Evolutionary conservation across 108 stramenopile genomes (phyloP).

Genomic region (Cyclotella choctawhatcheeana): DNA sequence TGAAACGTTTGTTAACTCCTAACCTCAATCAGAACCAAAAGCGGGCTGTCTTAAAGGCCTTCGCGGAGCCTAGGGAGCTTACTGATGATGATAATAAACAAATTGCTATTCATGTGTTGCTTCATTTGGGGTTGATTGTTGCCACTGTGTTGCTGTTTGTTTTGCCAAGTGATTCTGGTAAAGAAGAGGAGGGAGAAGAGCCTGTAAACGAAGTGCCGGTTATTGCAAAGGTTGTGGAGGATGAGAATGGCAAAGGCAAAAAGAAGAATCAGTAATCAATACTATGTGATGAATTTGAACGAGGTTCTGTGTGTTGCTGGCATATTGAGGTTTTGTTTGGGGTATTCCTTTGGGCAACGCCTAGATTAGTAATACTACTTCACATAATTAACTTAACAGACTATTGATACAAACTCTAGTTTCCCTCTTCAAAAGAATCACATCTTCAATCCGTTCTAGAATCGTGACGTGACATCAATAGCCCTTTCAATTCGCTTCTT

Average conservation of each 20-base stretch:
- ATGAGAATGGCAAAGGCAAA: constrained; percentile 17
- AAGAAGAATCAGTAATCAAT: constrained; percentile 9
- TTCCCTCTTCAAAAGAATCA: background rate
- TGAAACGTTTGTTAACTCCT: too few relatives aligned
- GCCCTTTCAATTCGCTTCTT: constrained; percentile 7
- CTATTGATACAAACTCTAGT: background rate
- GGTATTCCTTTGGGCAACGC: too few relatives aligned
- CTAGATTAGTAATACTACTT: background rate
- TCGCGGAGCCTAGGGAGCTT: constrained; percentile 44
- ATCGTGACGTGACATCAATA: background rate
- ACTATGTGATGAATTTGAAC: background rate
- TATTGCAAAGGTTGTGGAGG: constrained; percentile 35
- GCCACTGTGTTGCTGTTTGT: constrained; percentile 42
- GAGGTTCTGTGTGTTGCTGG: background rate
- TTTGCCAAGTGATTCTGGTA: constrained; percentile 23
- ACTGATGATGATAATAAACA: constrained; percentile 28
- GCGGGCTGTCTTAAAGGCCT: constrained; percentile 36
- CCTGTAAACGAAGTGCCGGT: constrained; percentile 30
- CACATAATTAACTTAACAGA: background rate
- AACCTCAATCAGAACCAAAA: too few relatives aligned
- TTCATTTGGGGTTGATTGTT: constrained; percentile 42
- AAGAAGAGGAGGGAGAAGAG: constrained; percentile 17
- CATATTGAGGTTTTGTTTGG: background rate
- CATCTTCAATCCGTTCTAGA: background rate
- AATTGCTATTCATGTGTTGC: constrained; percentile 34